Base-by-base conservation (phyloP, 1,284 basidiomycete species). In the Ceratobasidium papillatum region DNA sequence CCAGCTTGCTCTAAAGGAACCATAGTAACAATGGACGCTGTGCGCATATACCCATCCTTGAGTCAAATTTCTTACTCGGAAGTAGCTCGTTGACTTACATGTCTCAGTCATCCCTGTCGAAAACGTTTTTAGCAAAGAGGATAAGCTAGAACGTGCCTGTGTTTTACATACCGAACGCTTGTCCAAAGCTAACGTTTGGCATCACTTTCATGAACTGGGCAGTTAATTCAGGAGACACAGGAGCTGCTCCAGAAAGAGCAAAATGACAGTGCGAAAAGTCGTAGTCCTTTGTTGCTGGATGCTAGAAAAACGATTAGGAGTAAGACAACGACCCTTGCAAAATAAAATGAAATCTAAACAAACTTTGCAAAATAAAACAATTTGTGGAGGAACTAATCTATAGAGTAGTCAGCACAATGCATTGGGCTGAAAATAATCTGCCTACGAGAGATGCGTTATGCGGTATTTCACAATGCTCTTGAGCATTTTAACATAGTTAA, bases 191-290 rank as follows among this genome's bases (percentile, higher is more conserved):
- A 1, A 87, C 86, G 27, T 87, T 80, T 0, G 91, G 91, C 17
- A 94, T 81, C 47, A 90, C 79, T 43, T 84, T 81, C 54, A 86
- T 81, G 41, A 92, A 81, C 77, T 88, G 85, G 45, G 83, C 76
- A 69, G 86, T 89, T 36, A 92, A 84, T 79, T 92, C 92, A 19
- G 85, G 82, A 2, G 91, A 89, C 3, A 94, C 82, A 2, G 93
- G 93, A 0, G 93, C 93, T 0, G 92, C 94, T 30, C 92, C 91
- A 61, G 85, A 84, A 83, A 93, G 86, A 76, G 89, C 84, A 78
- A 86, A 83, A 74, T 88, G 84, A 61, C 95, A 81, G 65, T 85
- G 83, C 58, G 84, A 86, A 30, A 96, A 83, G 78, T 94, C 87
- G 78, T 90, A 90, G 51, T 91, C 85, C 78, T 90, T 87, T 32